Evolutionary conservation across 176 grass and related monocot species (phyloP).

Genomic region (Metroxylon sagu): DNA sequence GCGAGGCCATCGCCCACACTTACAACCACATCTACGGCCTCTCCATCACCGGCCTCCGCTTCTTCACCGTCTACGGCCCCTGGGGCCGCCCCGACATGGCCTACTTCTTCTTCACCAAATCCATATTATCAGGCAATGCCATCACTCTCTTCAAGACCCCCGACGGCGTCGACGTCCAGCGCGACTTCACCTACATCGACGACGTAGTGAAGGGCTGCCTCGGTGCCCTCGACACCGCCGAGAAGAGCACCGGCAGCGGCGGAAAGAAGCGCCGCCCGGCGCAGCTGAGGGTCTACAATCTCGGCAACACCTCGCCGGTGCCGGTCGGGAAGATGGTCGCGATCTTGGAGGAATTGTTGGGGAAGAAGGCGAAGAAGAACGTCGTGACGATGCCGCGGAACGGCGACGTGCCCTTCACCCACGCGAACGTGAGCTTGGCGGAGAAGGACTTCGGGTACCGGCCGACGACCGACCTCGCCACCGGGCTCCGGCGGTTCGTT

Average conservation of each 20-base stretch:
- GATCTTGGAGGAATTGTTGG: background rate
- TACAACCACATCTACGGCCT: conserved; percentile 18
- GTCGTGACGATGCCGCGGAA: conserved; percentile 5
- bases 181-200: conserved; percentile 20
- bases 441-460: conserved; percentile 5
- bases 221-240: conserved; percentile 10
- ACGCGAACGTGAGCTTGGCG: conserved; percentile 10
- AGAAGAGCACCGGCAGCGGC: conserved; percentile 8
- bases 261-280: conserved; percentile 7
- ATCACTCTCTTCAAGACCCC: conserved; percentile 14
- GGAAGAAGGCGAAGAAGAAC: conserved; percentile 11
- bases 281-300: conserved; percentile 9
- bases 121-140: conserved; percentile 1
- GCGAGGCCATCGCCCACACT: conserved; percentile 11
- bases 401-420: conserved; percentile 9
- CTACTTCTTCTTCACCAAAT: conserved; percentile 8
- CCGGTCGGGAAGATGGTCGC: conserved; percentile 3
- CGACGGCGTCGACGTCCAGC: conserved; percentile 4
- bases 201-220: conserved; percentile 8
- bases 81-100: conserved; percentile 17
- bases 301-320: conserved; percentile 11
- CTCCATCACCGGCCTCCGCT: conserved; percentile 15
- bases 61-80: conserved; percentile 16
- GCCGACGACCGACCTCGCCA: conserved; percentile 13
- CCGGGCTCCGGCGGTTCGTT: conserved; percentile 2